Conservation (phyloP, 805 yeast genomes). For the Hanseniaspora lachancei region DNA sequence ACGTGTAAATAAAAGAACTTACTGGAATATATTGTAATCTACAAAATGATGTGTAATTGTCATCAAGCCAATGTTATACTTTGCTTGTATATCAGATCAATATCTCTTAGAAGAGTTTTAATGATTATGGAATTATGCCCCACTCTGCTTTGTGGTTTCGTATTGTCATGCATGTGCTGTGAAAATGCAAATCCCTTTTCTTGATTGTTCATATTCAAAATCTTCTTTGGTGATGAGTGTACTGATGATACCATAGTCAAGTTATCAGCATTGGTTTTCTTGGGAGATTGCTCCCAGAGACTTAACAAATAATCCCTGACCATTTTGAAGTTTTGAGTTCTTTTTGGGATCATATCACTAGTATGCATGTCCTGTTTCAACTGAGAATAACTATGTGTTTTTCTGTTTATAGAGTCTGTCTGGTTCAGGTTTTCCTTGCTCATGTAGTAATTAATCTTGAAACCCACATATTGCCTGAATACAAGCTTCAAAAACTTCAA, state of each 20-base stretch:
- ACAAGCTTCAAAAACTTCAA: slow-evolving; percentile 24
- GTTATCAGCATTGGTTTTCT: slow-evolving; percentile 12
- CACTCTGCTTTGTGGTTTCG: slow-evolving; percentile 18
- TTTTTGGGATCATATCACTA: neutral
- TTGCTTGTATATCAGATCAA: slow-evolving; percentile 14
- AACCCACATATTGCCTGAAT: slow-evolving; percentile 19
- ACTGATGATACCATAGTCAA: slow-evolving; percentile 9
- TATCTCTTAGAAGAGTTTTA: slow-evolving; percentile 25
- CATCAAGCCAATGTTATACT: slow-evolving; percentile 11
- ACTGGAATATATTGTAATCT: neutral
- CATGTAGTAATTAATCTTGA: slow-evolving; percentile 9
- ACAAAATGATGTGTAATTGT: neutral
- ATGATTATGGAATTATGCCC: slow-evolving; percentile 27
- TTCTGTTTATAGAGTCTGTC: neutral
- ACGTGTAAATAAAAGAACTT: neutral
- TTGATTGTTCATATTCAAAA: slow-evolving; percentile 9
- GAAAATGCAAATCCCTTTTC: slow-evolving; percentile 1
- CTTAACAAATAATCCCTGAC: slow-evolving; percentile 4
- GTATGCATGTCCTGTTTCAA: neutral
- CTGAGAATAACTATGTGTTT: neutral
- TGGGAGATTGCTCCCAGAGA: slow-evolving; percentile 13
- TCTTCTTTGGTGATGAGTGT: slow-evolving; percentile 21
- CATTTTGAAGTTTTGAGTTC: slow-evolving; percentile 5
- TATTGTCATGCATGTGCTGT: neutral
- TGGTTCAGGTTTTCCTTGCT: neutral